Base-by-base conservation (phyloP, 2,329 filamentous ascomycete genomes). In the Anthostomella pinea region DNA sequence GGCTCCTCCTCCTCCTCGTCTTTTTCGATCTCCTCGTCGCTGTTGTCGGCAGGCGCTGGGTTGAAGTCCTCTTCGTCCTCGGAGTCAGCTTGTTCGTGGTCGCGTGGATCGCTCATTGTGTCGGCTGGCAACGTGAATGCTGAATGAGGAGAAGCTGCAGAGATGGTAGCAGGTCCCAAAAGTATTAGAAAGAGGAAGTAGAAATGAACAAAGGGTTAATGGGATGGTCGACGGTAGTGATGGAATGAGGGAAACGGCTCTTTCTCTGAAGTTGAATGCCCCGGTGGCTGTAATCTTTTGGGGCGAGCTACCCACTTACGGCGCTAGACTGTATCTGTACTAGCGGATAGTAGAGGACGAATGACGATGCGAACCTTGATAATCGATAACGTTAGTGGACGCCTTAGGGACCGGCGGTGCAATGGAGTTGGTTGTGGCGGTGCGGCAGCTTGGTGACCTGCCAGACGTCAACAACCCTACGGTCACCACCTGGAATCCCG, bases 31-130 rank as follows among this genome's bases (percentile, higher is more conserved):
- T 88, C 85, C 32, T 80, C 81, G 49, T 91, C 87, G 3, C 86
- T 93, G 21, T 79, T 57, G 40, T 87, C 79, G 42, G 79, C 83
- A 14, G 84, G 83, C 31, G 75, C 79, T 33, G 89, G 90, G 62
- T 95, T 95, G 74, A 96, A 95, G 61, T 91, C 85, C 43, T 86
- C 83, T 52, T 94, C 89, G 33, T 93, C 87, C 38, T 87, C 84
- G 41, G 77, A 82, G 43, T 82, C 78, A 53, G 43, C 39, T 8
- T 48, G 50, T 30, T 79, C 72, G 56, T 69, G 74, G 44, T 69
- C 68, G 43, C 67, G 63, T 49, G 56, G 62, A 37, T 72, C 66
- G 54, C 65, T 68, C 72, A 77, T 76, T 39, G 53, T 66, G 49
- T 30, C 36, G 33, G 36, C 33, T 32, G 29, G 41, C 39, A 41